These are phyloP conservation scores for Panaeolus papilionaceus DNA, from an alignment of 768 basidiomycete species.

Conservation along the genomic window DNA sequence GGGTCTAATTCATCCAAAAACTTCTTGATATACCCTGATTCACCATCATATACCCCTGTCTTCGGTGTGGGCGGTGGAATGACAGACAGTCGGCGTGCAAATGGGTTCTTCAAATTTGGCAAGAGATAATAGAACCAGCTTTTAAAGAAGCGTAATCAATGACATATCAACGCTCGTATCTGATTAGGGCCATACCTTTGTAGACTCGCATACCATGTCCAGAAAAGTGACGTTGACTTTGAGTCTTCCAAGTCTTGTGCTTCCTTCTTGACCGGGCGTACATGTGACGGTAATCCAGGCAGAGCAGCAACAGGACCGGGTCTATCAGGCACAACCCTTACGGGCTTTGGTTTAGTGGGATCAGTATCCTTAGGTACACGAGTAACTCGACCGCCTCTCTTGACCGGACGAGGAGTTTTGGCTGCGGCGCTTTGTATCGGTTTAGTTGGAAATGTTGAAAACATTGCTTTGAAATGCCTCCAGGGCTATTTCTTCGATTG, in stretches of 20 bases:
- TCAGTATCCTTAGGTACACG: slow-evolving; percentile 1
- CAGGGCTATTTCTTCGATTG: slow-evolving; percentile 12
- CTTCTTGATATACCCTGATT: slow-evolving; percentile 14
- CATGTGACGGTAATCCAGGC: slow-evolving; percentile 31
- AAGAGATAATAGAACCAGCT: slow-evolving; percentile 30
- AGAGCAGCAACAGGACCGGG: slow-evolving; percentile 32
- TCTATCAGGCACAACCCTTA: slow-evolving; percentile 28
- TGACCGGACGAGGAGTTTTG: slow-evolving; percentile 13
- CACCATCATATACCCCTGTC: slow-evolving; percentile 27
- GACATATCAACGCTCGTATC: neutral
- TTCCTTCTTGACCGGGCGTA: slow-evolving; percentile 7
- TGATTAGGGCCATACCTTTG: neutral
- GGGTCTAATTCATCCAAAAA: slow-evolving; percentile 15
- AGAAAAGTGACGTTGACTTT: neutral
- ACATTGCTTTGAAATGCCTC: slow-evolving; percentile 12
- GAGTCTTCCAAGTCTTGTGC: slow-evolving; percentile 9
- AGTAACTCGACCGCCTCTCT: slow-evolving; percentile 8
- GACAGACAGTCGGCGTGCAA: slow-evolving; percentile 22
- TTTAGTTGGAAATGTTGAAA: slow-evolving; percentile 18
- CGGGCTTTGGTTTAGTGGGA: slow-evolving; percentile 25
- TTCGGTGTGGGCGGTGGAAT: slow-evolving; percentile 32
- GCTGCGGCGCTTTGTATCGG: slow-evolving; percentile 12
- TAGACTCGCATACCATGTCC: neutral
- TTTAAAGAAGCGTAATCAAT: neutral
- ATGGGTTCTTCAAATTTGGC: slow-evolving; percentile 20